Evolutionary conservation across 1,284 basidiomycete genomes (phyloP), one percentile per base, ranked within the genome.

Genomic region (Trichosporon sp.): DNA sequence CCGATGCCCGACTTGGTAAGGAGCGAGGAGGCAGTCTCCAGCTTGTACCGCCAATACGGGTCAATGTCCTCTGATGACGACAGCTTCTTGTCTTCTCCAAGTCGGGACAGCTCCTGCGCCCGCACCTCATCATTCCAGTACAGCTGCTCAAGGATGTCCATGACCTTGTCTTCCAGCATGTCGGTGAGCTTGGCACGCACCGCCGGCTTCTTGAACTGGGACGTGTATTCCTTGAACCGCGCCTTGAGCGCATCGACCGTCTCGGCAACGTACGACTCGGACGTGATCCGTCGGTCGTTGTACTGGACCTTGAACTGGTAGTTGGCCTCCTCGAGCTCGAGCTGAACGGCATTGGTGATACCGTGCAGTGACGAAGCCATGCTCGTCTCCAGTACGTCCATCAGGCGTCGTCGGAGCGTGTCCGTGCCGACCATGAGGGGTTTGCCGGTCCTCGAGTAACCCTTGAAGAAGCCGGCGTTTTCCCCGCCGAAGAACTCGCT

Each of bases 231-330:
- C 78, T 92, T 93, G 88, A 99, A 96, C 64, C 92, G 90, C 0
- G 90, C 88, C 85, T 99, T 99, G 76, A 99, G 89, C 7, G 89
- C 87, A 79, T 99, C 96, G 85, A 98, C 91, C 2, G 94, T 95
- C 85, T 99, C 97, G 16, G 96, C 96, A 66, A 98, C 94, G 80
- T 99, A 99, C 2, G 93, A 95, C 83, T 99, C 97, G 11, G 97
- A 91, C 0, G 93, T 92, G 76, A 98, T 93, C 32, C 92, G 89
- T 21, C 94, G 90, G 84, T 99, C 97, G 81, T 99, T 99, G 87
- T 99, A 99, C 83, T 98, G 94, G 0, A 82, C 84, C 84, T 99
- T 99, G 89, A 99, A 99, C 83, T 98, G 96, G 83, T 99, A 99
- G 35, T 90, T 91, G 1, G 96, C 91, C 79, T 98, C 96, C 83